Conservation (phyloP, 148 eudicot species). For the Limonium bicolor region DNA sequence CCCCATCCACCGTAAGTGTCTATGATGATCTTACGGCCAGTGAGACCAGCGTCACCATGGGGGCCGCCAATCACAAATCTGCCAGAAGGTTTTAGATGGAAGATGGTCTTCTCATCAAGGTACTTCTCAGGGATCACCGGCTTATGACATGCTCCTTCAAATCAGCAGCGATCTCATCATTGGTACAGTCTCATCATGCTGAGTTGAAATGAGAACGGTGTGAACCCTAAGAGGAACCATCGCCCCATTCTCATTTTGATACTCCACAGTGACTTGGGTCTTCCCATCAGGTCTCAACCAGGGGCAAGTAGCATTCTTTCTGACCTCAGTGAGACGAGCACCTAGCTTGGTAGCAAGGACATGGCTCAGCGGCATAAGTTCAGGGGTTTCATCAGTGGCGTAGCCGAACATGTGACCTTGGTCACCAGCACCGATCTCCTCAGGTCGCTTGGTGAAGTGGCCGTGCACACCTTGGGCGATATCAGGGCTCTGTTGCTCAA, state of each 20-base stretch:
- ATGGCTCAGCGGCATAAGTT: conserved; percentile 60
- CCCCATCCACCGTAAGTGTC: conserved; percentile 52
- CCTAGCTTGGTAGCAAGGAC: conserved; percentile 60
- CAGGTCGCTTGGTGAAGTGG: conserved; percentile 43
- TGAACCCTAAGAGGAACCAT: conserved; percentile 64
- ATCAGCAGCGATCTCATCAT: conserved; percentile 55
- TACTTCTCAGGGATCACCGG: conserved; percentile 39
- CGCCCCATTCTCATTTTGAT: conserved; percentile 44
- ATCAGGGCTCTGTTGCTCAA: conserved; percentile 55
- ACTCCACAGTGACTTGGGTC: conserved; percentile 69
- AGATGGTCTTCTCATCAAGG: conserved; percentile 42
- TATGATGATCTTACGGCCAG: conserved; percentile 55
- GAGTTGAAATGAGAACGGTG: conserved; percentile 59
- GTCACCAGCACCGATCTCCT: conserved; percentile 58
- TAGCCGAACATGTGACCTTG: conserved; percentile 56
- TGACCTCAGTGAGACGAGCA: conserved; percentile 50
- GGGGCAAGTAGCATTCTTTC: conserved; percentile 48
- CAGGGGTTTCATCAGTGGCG: conserved; percentile 60
- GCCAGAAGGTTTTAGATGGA: conserved; percentile 60
- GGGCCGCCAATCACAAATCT: conserved; percentile 64
- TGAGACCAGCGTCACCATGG: conserved; percentile 61
- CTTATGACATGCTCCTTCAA: conserved; percentile 47
- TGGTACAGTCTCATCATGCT: conserved; percentile 63
- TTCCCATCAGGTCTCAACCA: conserved; percentile 65
- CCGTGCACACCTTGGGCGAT: conserved; percentile 62